These are phyloP conservation scores for Agaricales sp. DNA, from an alignment of 1,284 basidiomycete genomes.

Conservation along the genomic window DNA sequence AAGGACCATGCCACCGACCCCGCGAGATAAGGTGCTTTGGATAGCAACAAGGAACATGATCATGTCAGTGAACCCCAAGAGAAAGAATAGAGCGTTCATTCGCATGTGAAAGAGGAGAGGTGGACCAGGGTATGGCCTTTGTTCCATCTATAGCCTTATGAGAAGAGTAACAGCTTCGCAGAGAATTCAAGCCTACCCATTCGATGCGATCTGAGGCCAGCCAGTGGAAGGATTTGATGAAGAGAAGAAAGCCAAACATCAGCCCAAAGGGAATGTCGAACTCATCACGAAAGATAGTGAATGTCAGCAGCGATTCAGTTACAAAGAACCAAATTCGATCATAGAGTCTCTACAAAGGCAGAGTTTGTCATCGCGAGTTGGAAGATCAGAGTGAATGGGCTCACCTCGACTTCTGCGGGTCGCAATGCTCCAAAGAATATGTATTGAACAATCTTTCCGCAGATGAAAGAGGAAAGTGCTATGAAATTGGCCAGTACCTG, in stretches of 20 bases:
- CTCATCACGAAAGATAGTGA: conserved; percentile 94
- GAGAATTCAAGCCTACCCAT: conserved; percentile 84
- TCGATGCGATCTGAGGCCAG: conserved; percentile 90
- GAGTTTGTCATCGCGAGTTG: conserved; percentile 3
- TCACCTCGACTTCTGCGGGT: conserved; percentile 85
- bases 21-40: conserved; percentile 69
- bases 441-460: conserved; percentile 72
- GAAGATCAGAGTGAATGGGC: conserved; percentile 14
- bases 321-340: conserved; percentile 97
- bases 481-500: conserved; percentile 93
- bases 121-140: conserved; percentile 82
- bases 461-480: conserved; percentile 66
- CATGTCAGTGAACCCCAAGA: conserved; percentile 64
- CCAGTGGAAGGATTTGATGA: conserved; percentile 98
- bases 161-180: conserved; percentile 4
- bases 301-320: conserved; percentile 90
- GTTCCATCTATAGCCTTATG: conserved; percentile 85
- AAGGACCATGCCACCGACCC: conserved; percentile 84
- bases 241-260: conserved; percentile 88
- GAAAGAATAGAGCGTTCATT: conserved; percentile 60
- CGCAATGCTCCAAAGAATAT: conserved; percentile 91
- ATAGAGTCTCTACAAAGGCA: conserved; percentile 66
- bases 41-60: conserved; percentile 69
- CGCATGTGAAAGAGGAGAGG: conserved; percentile 77
- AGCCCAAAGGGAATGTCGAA: conserved; percentile 88